Base-by-base conservation (phyloP, 768 basidiomycete genomes). In the Russula sp. region DNA sequence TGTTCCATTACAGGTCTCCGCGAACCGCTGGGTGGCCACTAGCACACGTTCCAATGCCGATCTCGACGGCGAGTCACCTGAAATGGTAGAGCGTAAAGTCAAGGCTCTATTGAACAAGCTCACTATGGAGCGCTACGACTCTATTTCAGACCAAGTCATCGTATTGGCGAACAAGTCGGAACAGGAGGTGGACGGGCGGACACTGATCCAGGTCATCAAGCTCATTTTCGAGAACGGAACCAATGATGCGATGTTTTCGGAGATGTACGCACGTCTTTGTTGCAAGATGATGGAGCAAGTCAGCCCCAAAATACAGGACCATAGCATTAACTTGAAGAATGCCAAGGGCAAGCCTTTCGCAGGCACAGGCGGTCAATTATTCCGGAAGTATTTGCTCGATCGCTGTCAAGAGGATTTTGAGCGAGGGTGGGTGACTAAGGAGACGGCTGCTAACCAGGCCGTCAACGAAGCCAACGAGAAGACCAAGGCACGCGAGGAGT, bases 361-460 rank as follows among this genome's bases (percentile, higher is more conserved):
- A 48, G 96, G 96, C 62, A 80, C 89, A 48, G 96, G 96, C 68
- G 95, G 96, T 52, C 86, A 91, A 63, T 83, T 98, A 49, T 99
- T 98, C 89, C 82, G 95, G 66, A 96, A 96, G 77, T 98, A 98
- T 77, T 83, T 98, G 20, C 82, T 98, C 60, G 96, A 96, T 72
- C 85, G 94, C 48, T 98, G 96, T 77, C 95, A 97, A 73, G 91
- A 97, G 72, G 95, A 98, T 76, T 98, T 98, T 74, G 96, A 98
- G 78, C 85, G 87, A 64, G 94, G 94, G 7, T 98, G 95, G 95
- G 82, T 88, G 42, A 84, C 85, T 22, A 91, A 94, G 75, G 93
- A 94, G 72, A 80, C 87, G 9, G 85, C 94, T 0, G 89, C 91
- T 20, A 87, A 97, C 73, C 80, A 88, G 70, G 91, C 89, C 14